Conservation (phyloP, 108 stramenopile species). For the Fragilaria radians region DNA sequence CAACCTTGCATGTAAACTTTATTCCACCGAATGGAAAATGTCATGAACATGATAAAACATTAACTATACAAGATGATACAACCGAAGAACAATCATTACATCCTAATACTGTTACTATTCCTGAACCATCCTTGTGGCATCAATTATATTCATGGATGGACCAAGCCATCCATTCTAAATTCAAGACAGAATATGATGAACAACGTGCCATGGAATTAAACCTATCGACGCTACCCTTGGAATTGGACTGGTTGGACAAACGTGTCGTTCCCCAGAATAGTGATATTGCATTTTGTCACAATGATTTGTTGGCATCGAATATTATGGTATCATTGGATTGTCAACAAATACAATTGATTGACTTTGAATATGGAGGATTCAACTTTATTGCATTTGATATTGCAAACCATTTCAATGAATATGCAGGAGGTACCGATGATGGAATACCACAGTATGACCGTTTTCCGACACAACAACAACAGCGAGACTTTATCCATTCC, state of each 20-base stretch:
- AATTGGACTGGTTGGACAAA: constrained; percentile 42
- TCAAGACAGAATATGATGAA: constrained; percentile 27
- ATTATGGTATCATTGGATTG: constrained; percentile 35
- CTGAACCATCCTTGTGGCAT: constrained; percentile 36
- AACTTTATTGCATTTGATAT: constrained; percentile 82
- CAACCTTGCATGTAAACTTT: constrained; percentile 54
- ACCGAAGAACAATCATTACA: constrained; percentile 5
- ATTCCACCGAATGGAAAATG: constrained; percentile 24
- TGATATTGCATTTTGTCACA: constrained; percentile 79
- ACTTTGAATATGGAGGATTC: constrained; percentile 86
- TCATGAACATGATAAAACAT: too few species aligned
- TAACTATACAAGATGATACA: too few species aligned
- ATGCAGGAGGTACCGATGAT: constrained; percentile 70
- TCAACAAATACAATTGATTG: constrained; percentile 66
- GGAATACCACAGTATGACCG: constrained; percentile 50
- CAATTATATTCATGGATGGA: constrained; percentile 53
- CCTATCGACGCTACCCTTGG: constrained; percentile 20
- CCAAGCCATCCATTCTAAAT: constrained; percentile 43
- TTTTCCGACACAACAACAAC: constrained; percentile 39
- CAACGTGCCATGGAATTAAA: constrained; percentile 17
- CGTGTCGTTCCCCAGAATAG: constrained; percentile 10
- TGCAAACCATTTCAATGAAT: constrained; percentile 90
- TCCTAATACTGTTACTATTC: neutral
- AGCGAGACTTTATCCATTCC: constrained; percentile 40
- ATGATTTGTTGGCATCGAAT: constrained; percentile 81